Evolutionary conservation across 192 early-diverging fungal species (phyloP).

Genomic region (Backusella psychrophila): DNA sequence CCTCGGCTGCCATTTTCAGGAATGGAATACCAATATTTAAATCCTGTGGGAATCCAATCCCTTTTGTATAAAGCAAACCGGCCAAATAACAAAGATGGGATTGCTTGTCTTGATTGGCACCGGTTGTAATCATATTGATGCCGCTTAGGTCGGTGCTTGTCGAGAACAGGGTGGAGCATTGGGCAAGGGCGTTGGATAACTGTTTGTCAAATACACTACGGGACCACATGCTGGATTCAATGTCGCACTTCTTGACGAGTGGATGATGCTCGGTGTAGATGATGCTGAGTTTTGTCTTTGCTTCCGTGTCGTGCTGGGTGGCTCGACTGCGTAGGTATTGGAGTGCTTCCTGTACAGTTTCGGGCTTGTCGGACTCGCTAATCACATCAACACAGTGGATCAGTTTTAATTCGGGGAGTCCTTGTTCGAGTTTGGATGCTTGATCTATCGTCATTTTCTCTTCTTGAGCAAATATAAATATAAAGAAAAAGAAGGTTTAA

Average conservation of each 20-base stretch:
- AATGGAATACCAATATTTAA: slow-evolving; percentile 10
- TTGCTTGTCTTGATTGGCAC: slow-evolving; percentile 2
- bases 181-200: slow-evolving; percentile 8
- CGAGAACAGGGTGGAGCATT: background rate
- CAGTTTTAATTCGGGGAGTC: background rate
- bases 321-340: slow-evolving; percentile 18
- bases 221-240: slow-evolving; percentile 28
- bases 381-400: slow-evolving; percentile 1
- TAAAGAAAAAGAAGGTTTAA: background rate
- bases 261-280: slow-evolving; percentile 23
- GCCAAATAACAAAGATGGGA: slow-evolving; percentile 19
- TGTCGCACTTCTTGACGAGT: background rate
- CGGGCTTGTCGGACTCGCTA: background rate
- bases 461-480: background rate
- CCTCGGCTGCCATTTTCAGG: slow-evolving; percentile 14
- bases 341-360: background rate
- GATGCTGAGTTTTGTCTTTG: slow-evolving; percentile 28
- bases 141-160: background rate
- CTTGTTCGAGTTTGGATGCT: background rate
- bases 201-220: slow-evolving; percentile 36
- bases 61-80: slow-evolving; percentile 24
- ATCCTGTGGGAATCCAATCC: slow-evolving; percentile 19
- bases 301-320: slow-evolving; percentile 18
- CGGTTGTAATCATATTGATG: background rate
- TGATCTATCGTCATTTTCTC: background rate